Evolutionary conservation across 371 early-diverging fungal genomes (phyloP).

Genomic region (Phascolomyces articulosus): DNA sequence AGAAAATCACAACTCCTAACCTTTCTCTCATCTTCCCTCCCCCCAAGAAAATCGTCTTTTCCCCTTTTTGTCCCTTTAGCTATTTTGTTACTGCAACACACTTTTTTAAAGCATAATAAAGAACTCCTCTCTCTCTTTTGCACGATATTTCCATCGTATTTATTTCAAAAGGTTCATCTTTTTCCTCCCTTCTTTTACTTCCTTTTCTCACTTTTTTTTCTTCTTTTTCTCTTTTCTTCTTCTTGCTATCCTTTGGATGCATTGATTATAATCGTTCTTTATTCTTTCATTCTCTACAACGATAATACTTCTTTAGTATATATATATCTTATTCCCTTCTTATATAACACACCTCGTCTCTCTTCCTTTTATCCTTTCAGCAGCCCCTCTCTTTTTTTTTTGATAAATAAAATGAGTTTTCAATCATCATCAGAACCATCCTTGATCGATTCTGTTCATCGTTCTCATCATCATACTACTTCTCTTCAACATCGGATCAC

Average conservation of each 20-base stretch:
- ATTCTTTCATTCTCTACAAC: no score
- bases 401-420: slow-evolving; percentile 1
- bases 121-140: slow-evolving; percentile 1
- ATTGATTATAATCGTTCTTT: slow-evolving; percentile 4
- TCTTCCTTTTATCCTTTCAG: background rate
- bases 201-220: background rate
- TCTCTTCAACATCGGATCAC: slow-evolving; percentile 11
- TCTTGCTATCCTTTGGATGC: slow-evolving; percentile 2
- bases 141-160: background rate
- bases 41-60: slow-evolving; percentile 7
- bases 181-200: background rate
- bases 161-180: background rate
- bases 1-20: background rate
- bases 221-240: background rate
- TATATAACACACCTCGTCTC: background rate
- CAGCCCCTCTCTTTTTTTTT: no score
- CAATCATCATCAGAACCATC: background rate
- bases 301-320: background rate
- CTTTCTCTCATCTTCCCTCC: background rate
- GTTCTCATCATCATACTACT: no score
- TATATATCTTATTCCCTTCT: background rate
- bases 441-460: background rate
- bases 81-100: background rate
- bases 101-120: no score
- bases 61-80: slow-evolving; percentile 15